Base-by-base conservation (phyloP, 306 rosid species). In the Corylus avellana region DNA sequence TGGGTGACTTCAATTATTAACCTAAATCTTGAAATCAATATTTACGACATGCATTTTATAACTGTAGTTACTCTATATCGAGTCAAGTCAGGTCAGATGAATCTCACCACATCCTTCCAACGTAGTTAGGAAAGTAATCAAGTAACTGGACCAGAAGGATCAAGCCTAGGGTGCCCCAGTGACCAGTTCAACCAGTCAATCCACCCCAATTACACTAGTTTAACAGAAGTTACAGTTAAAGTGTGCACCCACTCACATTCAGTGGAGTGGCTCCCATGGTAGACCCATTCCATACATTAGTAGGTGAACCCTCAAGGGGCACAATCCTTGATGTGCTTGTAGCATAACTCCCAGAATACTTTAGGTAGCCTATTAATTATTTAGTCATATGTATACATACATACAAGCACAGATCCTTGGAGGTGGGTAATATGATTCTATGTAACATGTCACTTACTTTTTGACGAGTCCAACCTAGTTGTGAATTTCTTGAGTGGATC, bases 381-480 rank as follows among this genome's bases (percentile, higher is more conserved):
- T 42, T 5, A 42, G 46, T 42, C 46, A 42, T 42, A 42, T 42
- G 46, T 42, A 42, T 42, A 42, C 46, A 42, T 42, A 42, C 46
- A 42, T 6, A 42, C 46, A 42, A 42, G 2, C 0, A 25, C 12
- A 59, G 27, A 20, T 4, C 35, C 12, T 29, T 22, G 12, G 66
- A 27, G 4, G 29, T 3, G 17, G 0, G 1, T 59, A 59, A 20
- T 20, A 25, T 25, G 27, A 25, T 59, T 59, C 9, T 25, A 2
- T 49, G 53, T 49, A 9, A 49, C 53, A 49, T 9, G 14, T 74
- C 44, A 83, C 97, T 87, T 87, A 95, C 98, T 83, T 95, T 95
- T 83, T 92, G 98, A 48, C 98, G 97, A 86, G 93, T 91, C 98
- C 97, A 95, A 75, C 92, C 92, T 75, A 68, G 78, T 77, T 84